Conservation (phyloP, 257 asterid species). For the Echites panduratus region DNA sequence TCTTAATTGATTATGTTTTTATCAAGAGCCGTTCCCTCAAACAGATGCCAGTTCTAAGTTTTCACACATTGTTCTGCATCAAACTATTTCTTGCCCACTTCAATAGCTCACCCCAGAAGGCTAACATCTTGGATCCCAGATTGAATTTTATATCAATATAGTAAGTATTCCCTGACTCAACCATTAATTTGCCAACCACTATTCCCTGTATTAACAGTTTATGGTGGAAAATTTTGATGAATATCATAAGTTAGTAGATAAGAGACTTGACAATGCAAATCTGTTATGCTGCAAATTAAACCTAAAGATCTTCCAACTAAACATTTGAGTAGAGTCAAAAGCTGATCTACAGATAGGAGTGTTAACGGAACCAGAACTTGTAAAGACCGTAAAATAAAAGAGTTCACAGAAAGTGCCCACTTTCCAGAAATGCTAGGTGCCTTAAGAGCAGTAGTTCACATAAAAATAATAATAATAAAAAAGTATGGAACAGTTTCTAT, state of each 20-base stretch:
- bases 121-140: neutral
- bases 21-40: neutral
- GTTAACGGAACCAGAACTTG: neutral
- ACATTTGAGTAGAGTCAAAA: neutral
- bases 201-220: neutral
- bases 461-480: neutral
- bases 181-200: neutral
- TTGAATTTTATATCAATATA: neutral
- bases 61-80: neutral
- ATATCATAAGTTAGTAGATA: neutral
- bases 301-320: neutral
- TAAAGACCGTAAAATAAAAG: neutral
- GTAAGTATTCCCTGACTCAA: neutral
- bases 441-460: neutral
- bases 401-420: neutral
- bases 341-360: neutral
- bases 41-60: neutral
- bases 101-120: neutral
- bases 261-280: neutral
- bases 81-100: neutral
- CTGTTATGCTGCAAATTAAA: too few species aligned
- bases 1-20: neutral
- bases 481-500: neutral
- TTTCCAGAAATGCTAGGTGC: neutral
- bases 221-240: neutral